Conservation (phyloP, 495 filamentous ascomycete genomes). For the Pseudoneurospora amorphoporcata region DNA sequence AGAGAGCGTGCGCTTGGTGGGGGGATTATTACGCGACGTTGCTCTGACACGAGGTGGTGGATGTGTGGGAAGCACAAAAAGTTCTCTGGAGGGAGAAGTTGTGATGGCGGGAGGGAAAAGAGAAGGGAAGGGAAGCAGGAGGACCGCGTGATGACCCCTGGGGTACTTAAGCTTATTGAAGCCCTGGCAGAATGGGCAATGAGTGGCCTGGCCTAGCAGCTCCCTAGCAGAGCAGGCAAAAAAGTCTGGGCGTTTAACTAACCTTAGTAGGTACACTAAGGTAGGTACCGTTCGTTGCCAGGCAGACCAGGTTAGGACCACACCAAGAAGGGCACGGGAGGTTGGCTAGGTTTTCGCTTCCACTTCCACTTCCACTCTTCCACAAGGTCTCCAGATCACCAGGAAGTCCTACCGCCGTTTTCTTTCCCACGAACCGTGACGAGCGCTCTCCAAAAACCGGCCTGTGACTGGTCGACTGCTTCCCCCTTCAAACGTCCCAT, state of each 20-base stretch:
- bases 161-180: constrained; percentile 14
- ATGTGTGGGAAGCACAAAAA: constrained; percentile 17
- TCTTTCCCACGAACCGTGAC: background rate
- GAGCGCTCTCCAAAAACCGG: background rate
- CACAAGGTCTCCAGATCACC: constrained; percentile 6
- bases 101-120: constrained; percentile 10
- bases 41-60: constrained; percentile 15
- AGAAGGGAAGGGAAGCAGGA: constrained; percentile 1
- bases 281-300: background rate
- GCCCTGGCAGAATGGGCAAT: background rate
- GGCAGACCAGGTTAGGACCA: background rate
- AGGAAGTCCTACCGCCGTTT: constrained; percentile 8
- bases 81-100: constrained; percentile 26
- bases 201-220: background rate
- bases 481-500: constrained; percentile 2
- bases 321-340: background rate
- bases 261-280: too few species aligned
- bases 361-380: background rate
- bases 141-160: constrained; percentile 10
- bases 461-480: constrained; percentile 4
- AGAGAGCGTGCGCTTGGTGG: constrained; percentile 16
- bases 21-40: constrained; percentile 16
- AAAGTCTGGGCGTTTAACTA: background rate
- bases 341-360: background rate
- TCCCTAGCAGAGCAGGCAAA: background rate